phyloP scores from a whole-genome alignment of 164 flowering plant genomes.

The Nymphaea thermarum region DNA sequence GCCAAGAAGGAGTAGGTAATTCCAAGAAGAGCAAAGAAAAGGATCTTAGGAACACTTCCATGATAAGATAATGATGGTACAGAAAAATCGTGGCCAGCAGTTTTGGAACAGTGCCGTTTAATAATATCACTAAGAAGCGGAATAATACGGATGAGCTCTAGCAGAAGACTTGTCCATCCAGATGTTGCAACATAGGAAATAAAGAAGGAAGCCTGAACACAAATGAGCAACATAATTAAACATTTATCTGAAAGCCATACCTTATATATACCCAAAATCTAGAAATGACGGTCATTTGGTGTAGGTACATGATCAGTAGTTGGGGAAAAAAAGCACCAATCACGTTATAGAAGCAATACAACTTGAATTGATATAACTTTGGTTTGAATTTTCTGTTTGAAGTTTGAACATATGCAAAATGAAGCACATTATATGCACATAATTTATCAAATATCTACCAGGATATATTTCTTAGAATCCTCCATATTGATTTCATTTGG shows the following conservation, averaged over 20 bases:
- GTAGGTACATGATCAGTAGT: no score
- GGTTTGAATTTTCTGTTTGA: no score
- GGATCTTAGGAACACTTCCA: slow-evolving; percentile 53
- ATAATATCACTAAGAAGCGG: slow-evolving; percentile 36
- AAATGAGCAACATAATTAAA: neutral
- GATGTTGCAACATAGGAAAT: slow-evolving; percentile 84
- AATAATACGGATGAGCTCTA: slow-evolving; percentile 52
- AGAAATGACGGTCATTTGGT: no score
- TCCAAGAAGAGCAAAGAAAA: slow-evolving; percentile 84
- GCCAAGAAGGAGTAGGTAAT: slow-evolving; percentile 81
- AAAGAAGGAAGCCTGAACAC: slow-evolving; percentile 73
- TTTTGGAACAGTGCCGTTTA: slow-evolving; percentile 16
- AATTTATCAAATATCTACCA: no score
- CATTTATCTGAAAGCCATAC: neutral
- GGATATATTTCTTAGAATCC: no score
- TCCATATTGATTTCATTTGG: no score
- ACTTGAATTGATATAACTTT: no score
- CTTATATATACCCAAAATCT: no score
- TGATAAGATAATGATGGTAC: slow-evolving; percentile 57
- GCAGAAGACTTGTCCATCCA: slow-evolving; percentile 74
- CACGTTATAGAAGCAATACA: no score
- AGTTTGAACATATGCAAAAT: no score
- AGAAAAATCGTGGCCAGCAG: slow-evolving; percentile 27
- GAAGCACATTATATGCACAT: no score
- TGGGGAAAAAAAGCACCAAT: no score